Percentiles rank a stretch among this genome's conserved stretches.
Evolutionary conservation across 2,329 filamentous ascomycete genomes (phyloP).

Genomic region (Calcarisporium arbuscula): DNA sequence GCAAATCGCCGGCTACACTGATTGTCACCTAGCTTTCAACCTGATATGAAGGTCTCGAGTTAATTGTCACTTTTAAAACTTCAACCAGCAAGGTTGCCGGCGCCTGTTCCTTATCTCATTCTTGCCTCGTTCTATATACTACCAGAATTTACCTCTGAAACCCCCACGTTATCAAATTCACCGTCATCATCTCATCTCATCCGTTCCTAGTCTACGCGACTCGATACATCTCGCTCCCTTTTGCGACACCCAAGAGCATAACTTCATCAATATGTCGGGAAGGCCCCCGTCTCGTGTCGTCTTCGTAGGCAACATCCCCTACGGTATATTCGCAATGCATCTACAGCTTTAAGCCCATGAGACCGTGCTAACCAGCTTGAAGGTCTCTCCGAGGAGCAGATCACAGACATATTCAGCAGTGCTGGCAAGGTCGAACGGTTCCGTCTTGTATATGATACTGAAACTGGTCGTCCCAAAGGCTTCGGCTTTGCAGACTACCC

Average conservation of each 20-base stretch:
- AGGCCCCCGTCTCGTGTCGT: conserved; percentile 74
- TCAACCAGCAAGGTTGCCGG: too few species aligned
- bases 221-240: not conserved
- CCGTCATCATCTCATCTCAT: too few species aligned
- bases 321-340: conserved; percentile 45
- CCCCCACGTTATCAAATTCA: too few species aligned
- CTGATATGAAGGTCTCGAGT: too few species aligned
- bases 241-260: not conserved
- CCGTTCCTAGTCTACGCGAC: too few species aligned
- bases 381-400: conserved; percentile 95
- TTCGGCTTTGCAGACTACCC: conserved; percentile 97
- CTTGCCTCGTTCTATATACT: not conserved
- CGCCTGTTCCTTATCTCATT: not conserved
- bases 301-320: conserved; percentile 83
- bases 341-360: not conserved
- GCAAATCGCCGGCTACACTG: conserved; percentile 12
- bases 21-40: not conserved
- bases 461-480: conserved; percentile 89
- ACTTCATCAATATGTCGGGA: conserved; percentile 48
- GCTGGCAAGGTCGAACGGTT: conserved; percentile 90
- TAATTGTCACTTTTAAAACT: not conserved
- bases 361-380: conserved; percentile 15
- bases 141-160: too few species aligned
- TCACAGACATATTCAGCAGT: conserved; percentile 85
- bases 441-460: conserved; percentile 88